A percentile compares a stretch with the other conserved stretches of the same genome.
Conservation (phyloP, 2,329 filamentous ascomycete species). For the Diaporthe sp. region DNA sequence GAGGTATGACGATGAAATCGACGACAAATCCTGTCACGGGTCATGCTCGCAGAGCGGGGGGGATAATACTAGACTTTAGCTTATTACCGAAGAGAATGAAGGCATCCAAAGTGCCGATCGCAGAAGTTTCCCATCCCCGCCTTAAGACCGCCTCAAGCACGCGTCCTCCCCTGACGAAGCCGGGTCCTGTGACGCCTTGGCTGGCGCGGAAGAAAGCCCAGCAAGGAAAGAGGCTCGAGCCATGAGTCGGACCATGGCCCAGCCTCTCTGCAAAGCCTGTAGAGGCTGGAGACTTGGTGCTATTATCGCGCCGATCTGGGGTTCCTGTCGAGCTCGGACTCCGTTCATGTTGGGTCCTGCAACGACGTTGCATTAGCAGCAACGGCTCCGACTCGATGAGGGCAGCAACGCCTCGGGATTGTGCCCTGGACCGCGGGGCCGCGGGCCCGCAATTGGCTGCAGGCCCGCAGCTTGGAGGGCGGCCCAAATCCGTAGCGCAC, state of each 20-base stretch:
- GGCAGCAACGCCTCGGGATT: background rate
- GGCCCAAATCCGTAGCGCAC: slow-evolving; percentile 1
- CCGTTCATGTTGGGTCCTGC: slow-evolving; percentile 10
- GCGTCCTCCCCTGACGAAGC: background rate
- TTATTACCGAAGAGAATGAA: slow-evolving; percentile 15
- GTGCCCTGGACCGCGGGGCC: slow-evolving; percentile 12
- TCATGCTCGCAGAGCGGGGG: background rate
- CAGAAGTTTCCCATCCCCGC: background rate
- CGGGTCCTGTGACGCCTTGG: slow-evolving; percentile 21
- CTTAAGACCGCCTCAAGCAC: background rate
- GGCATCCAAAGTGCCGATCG: slow-evolving; percentile 8
- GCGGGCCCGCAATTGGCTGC: slow-evolving; percentile 3
- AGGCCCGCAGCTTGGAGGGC: background rate
- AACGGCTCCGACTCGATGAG: slow-evolving; percentile 7
- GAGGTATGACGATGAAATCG: background rate
- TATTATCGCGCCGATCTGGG: background rate
- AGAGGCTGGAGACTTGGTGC: background rate
- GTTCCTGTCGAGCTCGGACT: slow-evolving; percentile 14
- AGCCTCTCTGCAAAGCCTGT: background rate
- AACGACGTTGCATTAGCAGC: slow-evolving; percentile 19
- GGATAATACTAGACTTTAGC: slow-evolving; percentile 15
- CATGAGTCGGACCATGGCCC: background rate
- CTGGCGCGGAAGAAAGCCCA: slow-evolving; percentile 13
- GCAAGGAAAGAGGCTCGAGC: background rate
- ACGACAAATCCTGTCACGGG: background rate